Base-by-base conservation (phyloP, 306 rosid species). In the Lathyrus aphaca region DNA sequence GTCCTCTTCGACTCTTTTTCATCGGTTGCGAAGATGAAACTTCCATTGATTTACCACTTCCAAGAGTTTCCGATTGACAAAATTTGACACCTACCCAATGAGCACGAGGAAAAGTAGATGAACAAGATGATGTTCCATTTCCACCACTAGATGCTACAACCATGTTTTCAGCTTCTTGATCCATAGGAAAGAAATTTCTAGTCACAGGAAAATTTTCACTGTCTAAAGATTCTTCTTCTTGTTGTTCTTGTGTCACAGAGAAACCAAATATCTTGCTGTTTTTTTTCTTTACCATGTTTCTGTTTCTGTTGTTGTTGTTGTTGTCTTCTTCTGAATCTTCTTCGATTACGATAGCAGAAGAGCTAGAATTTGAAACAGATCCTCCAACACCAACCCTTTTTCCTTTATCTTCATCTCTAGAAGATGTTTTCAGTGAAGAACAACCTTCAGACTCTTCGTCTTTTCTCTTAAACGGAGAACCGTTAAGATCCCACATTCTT, bases 401-500 rank as follows among this genome's bases (percentile, higher is more conserved):
- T 0, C 91, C 89, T 70, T 85, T 84, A 4, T 90, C 91, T 23
- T 86, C 96, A 48, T 88, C 93, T 8, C 86, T 1, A 79, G 25
- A 65, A 0, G 90, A 88, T 29, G 86, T 85, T 71, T 87, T 91
- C 1, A 0, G 39, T 0, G 10, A 35, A 12, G 89, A 92, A 49
- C 83, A 86, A 1, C 83, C 87, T 54, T 84, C 92, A 8, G 89
- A 84, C 79, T 79, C 91, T 11, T 83, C 78, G 16, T 68, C 86
- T 14, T 78, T 69, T 66, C 85, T 80, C 81, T 44, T 81, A 79
- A 85, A 88, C 60, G 98, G 98, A 32, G 87, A 82, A 80, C 80
- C 97, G 68, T 94, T 94, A 46, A 94, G 99, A 94, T 94, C 97
- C 99, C 97, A 94, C 99, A 94, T 94, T 35, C 39, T 35, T 35